phyloP scores from a whole-genome alignment of 495 filamentous ascomycete genomes.

The Poronia punctata region DNA sequence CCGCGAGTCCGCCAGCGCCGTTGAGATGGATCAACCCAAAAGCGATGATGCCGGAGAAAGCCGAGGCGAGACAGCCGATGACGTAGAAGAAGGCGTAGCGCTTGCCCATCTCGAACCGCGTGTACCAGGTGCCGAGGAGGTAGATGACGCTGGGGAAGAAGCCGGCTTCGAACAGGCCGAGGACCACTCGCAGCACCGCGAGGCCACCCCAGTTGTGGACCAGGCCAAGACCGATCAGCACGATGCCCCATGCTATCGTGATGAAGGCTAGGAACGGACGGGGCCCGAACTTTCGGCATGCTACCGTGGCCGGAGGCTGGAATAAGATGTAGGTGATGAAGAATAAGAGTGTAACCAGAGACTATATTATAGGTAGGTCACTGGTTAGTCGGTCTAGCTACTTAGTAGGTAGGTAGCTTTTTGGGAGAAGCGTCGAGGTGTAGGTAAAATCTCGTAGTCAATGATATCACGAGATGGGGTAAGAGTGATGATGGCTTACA shows the following conservation, averaged over 20 bases:
- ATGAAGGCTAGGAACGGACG: slow-evolving; percentile 46
- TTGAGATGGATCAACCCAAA: slow-evolving; percentile 53
- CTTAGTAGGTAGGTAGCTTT: background rate
- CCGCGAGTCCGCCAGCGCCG: slow-evolving; percentile 35
- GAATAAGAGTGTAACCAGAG: slow-evolving; percentile 52
- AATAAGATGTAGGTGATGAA: slow-evolving; percentile 55
- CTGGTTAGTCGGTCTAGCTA: slow-evolving; percentile 1
- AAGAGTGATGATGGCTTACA: slow-evolving; percentile 15
- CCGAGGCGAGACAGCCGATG: slow-evolving; percentile 53
- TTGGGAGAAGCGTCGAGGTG: background rate
- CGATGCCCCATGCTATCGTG: slow-evolving; percentile 37
- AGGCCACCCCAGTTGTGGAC: slow-evolving; percentile 42
- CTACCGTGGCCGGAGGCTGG: slow-evolving; percentile 43
- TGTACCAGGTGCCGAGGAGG: slow-evolving; percentile 53
- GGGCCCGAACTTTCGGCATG: slow-evolving; percentile 51
- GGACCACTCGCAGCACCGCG: slow-evolving; percentile 46
- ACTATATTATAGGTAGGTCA: slow-evolving; percentile 15
- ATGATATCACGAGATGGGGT: too few species aligned
- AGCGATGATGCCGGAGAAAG: slow-evolving; percentile 53
- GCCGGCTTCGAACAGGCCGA: slow-evolving; percentile 56
- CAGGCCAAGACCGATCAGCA: slow-evolving; percentile 54
- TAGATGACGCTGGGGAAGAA: slow-evolving; percentile 57
- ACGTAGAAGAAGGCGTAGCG: slow-evolving; percentile 57
- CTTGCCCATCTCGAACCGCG: slow-evolving; percentile 53
- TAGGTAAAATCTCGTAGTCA: too few species aligned